phyloP scores from a whole-genome alignment of 2,329 filamentous ascomycete species.

The Cucurbitaria berberidis region DNA sequence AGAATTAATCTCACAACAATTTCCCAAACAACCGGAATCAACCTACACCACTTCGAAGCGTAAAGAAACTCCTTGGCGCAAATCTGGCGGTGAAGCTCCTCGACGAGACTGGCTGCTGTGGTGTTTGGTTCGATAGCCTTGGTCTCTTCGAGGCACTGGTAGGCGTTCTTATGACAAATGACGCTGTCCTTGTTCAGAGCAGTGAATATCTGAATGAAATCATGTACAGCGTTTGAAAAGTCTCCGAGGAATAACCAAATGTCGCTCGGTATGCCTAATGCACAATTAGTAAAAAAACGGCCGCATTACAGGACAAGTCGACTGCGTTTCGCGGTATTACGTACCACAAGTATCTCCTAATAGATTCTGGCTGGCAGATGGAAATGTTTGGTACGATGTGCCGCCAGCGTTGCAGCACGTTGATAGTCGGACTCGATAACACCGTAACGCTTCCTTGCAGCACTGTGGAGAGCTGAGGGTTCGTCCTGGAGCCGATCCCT shows the following conservation, averaged over 20 bases:
- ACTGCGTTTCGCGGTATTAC: too few relatives aligned
- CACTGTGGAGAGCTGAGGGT: not conserved
- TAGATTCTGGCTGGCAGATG: not conserved
- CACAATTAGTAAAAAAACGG: too few relatives aligned
- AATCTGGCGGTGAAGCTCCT: constrained; percentile 59
- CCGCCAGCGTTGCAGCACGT: not conserved
- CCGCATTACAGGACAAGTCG: too few relatives aligned
- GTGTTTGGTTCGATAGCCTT: constrained; percentile 50
- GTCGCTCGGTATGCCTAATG: constrained; percentile 41
- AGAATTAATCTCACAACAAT: too few relatives aligned
- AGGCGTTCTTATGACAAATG: constrained; percentile 49
- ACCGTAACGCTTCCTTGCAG: not conserved
- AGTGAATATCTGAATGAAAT: constrained; percentile 56
- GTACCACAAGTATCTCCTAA: too few relatives aligned
- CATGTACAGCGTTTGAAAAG: constrained; percentile 57
- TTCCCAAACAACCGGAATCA: too few relatives aligned
- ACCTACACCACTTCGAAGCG: constrained; percentile 33
- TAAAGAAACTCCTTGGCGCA: constrained; percentile 52
- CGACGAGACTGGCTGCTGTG: constrained; percentile 53
- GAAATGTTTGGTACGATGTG: not conserved
- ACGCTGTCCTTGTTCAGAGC: constrained; percentile 51
- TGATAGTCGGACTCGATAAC: not conserved
- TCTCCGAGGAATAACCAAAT: constrained; percentile 50
- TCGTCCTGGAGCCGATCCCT: not conserved
- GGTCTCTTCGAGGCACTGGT: constrained; percentile 51